Base-by-base conservation (phyloP, 257 asterid genomes). In the Linaria vulgaris region DNA sequence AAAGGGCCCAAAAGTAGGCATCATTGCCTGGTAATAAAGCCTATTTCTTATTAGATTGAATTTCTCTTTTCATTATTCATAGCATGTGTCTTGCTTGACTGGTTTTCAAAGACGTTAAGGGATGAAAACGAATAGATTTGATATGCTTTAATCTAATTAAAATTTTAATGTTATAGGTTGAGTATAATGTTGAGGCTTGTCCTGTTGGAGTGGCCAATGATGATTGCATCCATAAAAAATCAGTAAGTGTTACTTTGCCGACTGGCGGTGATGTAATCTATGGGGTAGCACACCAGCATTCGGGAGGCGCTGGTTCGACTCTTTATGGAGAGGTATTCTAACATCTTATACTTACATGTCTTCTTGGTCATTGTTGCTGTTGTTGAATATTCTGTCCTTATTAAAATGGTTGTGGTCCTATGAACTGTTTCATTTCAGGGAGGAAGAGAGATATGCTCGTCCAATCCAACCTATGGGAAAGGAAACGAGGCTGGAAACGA, bases 211-310 rank as follows among this genome's bases (percentile, higher is more conserved):
- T 9, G 25, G 74, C 78, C 37, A 75, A 68, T 30, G 63, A 59
- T 38, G 69, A 65, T 4, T 83, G 94, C 75, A 46, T 30, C 61
- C 73, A 81, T 45, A 73, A 79, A 4, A 80, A 58, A 59, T 71
- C 70, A 1, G 34, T 74, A 17, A 68, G 73, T 10, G 13, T 83
- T 53, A 52, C 69, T 67, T 62, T 83, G 41, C 86, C 89, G 5
- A 59, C 47, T 15, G 82, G 89, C 3, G 97, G 97, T 38, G 74
- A 89, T 67, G 66, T 89, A 43, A 68, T 89, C 45, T 86, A 86
- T 43, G 94, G 88, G 25, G 91, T 78, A 44, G 91, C 86, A 37
- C 97, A 89, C 78, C 94, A 84, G 56, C 94, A 89, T 67, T 61
- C 83, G 0, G 94, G 88, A 24, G 95, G 86, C 27, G 60, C 38